Evolutionary conservation across 1,139 yeast species (phyloP), one percentile per base, ranked within the genome.

Genomic region (Meyerozyma guilliermondii): DNA sequence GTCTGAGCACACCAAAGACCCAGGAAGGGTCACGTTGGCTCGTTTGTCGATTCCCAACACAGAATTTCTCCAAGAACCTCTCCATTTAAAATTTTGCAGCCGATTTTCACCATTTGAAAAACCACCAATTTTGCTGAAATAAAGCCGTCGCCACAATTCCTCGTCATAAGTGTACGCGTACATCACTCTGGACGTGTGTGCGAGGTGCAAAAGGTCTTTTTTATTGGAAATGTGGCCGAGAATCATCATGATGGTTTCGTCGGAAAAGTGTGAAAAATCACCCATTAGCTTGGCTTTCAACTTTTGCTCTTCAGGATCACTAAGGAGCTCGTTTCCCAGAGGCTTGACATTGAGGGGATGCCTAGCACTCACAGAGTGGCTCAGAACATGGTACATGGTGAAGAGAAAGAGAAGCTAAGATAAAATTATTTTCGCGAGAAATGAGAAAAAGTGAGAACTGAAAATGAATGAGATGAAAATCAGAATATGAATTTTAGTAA

Each of bases 271-370:
- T 0, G 71, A 58, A 23, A 86, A 69, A 7, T 55, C 46, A 0
- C 96, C 96, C 58, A 84, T 65, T 34, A 72, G 68, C 23, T 62
- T 52, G 5, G 54, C 50, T 31, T 72, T 61, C 13, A 63, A 52
- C 5, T 52, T 48, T n/a, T 55, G 58, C 22, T 58, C 57, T 13
- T 39, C 41, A 16, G 50, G 46, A 40, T 56, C 31, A 47, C 56
- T 46, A 43, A 60, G 46, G 17, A 71, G 50, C 17, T 72, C 71
- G 54, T 87, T 87, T 4, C 95, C 95, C 35, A 75, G 66, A 0
- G 95, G 96, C 50, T 77, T 80, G 17, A 87, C 84, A 43, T 85
- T 84, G 28, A 86, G 63, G 0, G 95, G 95, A 54, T 87, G 95
- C 39, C 68, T 63, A 7, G 68, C 57, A 27, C 56, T 54, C 13